Conservation (phyloP, 2,329 filamentous ascomycete genomes). For the Chrysoporthe deuterocubensis region DNA sequence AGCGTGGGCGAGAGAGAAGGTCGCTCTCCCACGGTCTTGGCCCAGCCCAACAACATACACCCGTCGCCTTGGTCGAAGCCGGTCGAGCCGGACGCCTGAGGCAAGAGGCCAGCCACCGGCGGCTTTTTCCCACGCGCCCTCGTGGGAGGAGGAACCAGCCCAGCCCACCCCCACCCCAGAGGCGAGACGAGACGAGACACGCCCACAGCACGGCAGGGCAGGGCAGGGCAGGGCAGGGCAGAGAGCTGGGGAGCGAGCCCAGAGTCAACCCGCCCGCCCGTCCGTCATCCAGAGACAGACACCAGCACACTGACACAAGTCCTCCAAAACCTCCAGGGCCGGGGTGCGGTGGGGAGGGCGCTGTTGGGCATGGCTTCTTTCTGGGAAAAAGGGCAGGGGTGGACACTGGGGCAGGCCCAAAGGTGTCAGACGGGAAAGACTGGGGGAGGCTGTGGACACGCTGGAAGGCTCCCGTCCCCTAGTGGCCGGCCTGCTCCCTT, state of each 20-base stretch:
- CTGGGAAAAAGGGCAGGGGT: background rate
- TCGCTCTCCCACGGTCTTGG: background rate
- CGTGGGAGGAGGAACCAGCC: background rate
- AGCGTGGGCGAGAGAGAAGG: background rate
- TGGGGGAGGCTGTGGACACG: constrained; percentile 10
- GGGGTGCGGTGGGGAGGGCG: background rate
- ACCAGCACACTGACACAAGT: background rate
- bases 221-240: too few species aligned
- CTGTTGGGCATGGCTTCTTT: background rate
- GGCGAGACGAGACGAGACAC: constrained; percentile 1
- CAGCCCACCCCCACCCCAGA: background rate
- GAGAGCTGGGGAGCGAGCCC: background rate
- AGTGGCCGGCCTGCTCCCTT: background rate
- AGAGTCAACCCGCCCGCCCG: background rate
- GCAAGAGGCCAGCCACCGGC: too few species aligned
- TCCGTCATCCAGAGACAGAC: background rate
- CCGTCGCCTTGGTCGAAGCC: background rate
- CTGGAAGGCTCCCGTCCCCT: background rate
- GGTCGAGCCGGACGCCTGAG: too few species aligned
- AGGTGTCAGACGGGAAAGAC: constrained; percentile 11
- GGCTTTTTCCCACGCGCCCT: background rate
- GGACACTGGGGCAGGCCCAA: background rate
- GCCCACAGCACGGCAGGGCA: background rate
- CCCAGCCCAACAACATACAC: background rate
- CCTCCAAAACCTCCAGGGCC: background rate